phyloP scores from a whole-genome alignment of 106 monocot species.

The Dendrobium officinale region DNA sequence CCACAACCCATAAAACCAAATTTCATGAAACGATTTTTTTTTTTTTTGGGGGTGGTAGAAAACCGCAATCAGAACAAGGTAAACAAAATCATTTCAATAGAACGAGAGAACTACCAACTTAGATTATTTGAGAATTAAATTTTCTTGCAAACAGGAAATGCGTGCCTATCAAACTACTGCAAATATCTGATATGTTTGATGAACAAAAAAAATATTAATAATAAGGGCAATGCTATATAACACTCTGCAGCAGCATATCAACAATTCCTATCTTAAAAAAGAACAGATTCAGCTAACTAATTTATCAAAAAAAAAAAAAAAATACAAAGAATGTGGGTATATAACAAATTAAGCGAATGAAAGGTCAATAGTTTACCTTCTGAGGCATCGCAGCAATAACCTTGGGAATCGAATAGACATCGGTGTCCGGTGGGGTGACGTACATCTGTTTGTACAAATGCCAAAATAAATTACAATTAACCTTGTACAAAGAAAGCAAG shows the following conservation, averaged over 20 bases:
- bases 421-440: constrained; percentile 86
- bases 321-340: no score
- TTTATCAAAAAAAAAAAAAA: no score
- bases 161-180: not conserved
- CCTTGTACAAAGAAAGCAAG: not conserved
- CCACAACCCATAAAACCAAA: not conserved
- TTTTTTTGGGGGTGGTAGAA: not conserved
- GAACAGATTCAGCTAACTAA: no score
- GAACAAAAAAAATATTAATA: no score
- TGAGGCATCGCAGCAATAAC: constrained; percentile 84
- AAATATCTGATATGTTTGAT: not conserved
- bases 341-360: not conserved
- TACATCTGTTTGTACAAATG: constrained; percentile 64
- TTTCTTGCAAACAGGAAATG: not conserved
- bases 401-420: constrained; percentile 79
- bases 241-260: no score
- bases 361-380: constrained; percentile 38
- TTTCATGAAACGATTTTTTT: not conserved
- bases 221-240: no score
- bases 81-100: not conserved
- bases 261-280: no score
- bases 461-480: not conserved
- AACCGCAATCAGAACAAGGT: not conserved
- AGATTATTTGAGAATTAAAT: not conserved
- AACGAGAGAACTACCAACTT: not conserved